Conservation (phyloP, 305 asterid genomes). For the Fraxinus sp. region DNA sequence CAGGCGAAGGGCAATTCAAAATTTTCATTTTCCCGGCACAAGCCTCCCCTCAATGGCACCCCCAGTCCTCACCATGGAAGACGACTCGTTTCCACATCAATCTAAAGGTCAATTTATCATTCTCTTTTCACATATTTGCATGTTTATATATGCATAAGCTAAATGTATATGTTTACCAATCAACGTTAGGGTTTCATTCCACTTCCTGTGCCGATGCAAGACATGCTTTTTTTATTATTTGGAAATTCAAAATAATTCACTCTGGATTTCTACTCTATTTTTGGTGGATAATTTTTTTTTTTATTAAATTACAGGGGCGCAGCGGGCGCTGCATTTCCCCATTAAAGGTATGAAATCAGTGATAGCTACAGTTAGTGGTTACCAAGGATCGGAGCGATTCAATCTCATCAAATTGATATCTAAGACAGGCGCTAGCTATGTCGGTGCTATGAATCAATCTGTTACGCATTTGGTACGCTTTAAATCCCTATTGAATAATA, state of each 20-base stretch:
- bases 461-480: constrained; percentile 54
- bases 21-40: constrained; percentile 36
- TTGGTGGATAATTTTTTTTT: neutral
- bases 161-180: neutral
- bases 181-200: constrained; percentile 17
- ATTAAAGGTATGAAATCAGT: constrained; percentile 51
- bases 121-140: neutral
- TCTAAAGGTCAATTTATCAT: constrained; percentile 21
- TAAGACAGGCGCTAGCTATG: constrained; percentile 58
- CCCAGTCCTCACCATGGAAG: constrained; percentile 17
- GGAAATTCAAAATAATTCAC: neutral
- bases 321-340: constrained; percentile 11
- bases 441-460: constrained; percentile 51
- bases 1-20: constrained; percentile 19
- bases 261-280: neutral
- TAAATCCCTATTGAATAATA: neutral
- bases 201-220: neutral
- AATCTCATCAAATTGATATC: constrained; percentile 59
- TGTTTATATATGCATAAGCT: neutral
- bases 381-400: constrained; percentile 66
- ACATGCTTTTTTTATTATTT: neutral
- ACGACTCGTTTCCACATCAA: constrained; percentile 22
- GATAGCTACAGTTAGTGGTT: constrained; percentile 69
- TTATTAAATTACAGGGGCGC: constrained; percentile 8
- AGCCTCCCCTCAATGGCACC: neutral